Conservation (phyloP, 2,329 filamentous ascomycete genomes). For the Penicillium sp. region DNA sequence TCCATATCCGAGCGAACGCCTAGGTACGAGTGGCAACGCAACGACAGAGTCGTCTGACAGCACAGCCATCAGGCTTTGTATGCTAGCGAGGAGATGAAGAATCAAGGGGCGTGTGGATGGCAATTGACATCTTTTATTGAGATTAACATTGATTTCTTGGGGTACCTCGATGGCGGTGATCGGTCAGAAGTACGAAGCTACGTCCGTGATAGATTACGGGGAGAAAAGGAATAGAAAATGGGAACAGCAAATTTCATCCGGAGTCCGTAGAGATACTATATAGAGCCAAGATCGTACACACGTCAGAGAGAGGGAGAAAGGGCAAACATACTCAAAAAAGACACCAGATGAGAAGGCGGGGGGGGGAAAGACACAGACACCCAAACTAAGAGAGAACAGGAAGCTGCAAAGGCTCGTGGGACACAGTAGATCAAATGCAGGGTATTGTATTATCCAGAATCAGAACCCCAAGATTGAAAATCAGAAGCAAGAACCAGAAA, state of each 20-base stretch:
- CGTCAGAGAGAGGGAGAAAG: constrained; percentile 24
- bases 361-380: constrained; percentile 14
- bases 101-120: neutral
- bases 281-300: constrained; percentile 32
- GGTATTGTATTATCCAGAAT: constrained; percentile 32
- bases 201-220: no score
- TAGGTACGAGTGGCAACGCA: constrained; percentile 1
- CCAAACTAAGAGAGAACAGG: neutral
- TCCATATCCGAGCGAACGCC: neutral
- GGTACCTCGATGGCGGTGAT: constrained; percentile 1
- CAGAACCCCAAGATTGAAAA: neutral
- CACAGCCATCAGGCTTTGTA: neutral
- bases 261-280: constrained; percentile 27
- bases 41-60: neutral
- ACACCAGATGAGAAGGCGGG: constrained; percentile 6
- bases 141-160: neutral
- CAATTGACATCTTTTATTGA: neutral
- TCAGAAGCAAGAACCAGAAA: constrained; percentile 4
- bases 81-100: neutral
- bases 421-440: constrained; percentile 25
- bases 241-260: constrained; percentile 15
- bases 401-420: constrained; percentile 8
- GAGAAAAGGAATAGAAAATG: no score
- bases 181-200: neutral
- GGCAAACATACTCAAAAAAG: constrained; percentile 29